Evolutionary conservation across 2,329 filamentous ascomycete species (phyloP).

Genomic region (Ilyonectria sp.): DNA sequence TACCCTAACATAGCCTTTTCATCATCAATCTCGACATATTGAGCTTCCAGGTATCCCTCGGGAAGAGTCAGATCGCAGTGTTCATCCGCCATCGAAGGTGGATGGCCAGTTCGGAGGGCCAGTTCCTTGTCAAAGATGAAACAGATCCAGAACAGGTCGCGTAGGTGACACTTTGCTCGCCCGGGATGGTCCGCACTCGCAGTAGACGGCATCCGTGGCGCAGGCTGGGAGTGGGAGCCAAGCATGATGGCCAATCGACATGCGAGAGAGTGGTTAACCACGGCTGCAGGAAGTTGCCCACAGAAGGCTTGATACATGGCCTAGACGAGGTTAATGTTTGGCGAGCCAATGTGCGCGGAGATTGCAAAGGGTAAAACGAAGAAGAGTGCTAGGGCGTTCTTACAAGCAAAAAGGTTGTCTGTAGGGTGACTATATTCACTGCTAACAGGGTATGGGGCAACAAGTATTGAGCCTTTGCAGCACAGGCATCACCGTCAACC

Average conservation of each 20-base stretch:
- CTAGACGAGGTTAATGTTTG: conserved; percentile 42
- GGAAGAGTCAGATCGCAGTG: conserved; percentile 51
- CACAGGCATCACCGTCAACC: conserved; percentile 57
- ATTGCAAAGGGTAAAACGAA: background rate
- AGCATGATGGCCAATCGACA: conserved; percentile 64
- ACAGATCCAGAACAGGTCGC: conserved; percentile 66
- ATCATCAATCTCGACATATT: background rate
- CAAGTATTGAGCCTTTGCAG: conserved; percentile 57
- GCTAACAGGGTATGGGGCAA: conserved; percentile 58
- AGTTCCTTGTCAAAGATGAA: conserved; percentile 69
- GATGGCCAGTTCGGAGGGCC: conserved; percentile 65
- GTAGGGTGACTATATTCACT: conserved; percentile 57
- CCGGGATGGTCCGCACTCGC: conserved; percentile 27
- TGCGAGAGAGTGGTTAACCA: conserved; percentile 59
- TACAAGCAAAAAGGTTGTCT: conserved; percentile 64
- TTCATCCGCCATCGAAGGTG: conserved; percentile 53
- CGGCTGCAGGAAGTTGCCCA: conserved; percentile 60
- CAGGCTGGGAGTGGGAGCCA: conserved; percentile 56
- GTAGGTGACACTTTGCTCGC: conserved; percentile 50
- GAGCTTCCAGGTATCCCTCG: conserved; percentile 39
- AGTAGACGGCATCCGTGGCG: conserved; percentile 1
- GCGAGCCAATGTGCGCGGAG: background rate
- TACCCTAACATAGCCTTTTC: background rate
- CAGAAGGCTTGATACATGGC: conserved; percentile 59
- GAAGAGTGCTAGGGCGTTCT: background rate